A percentile compares a stretch with the other conserved stretches of the same genome.
Evolutionary conservation across 805 yeast species (phyloP).

Genomic region (Wickerhamiella azyma): DNA sequence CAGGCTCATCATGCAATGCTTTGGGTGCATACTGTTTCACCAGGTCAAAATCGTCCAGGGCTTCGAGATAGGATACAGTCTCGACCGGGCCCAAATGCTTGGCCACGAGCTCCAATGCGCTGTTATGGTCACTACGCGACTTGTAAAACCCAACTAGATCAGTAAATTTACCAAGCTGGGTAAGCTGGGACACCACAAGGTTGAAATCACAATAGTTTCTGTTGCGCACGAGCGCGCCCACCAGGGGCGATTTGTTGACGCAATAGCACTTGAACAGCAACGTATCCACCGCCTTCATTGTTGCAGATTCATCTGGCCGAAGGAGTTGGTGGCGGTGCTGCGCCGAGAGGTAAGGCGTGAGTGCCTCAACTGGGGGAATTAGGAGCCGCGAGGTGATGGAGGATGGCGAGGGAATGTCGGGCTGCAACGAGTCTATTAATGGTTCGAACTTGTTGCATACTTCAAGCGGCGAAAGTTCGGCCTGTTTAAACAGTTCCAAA

Average conservation of each 20-base stretch:
- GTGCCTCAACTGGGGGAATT: constrained; percentile 4
- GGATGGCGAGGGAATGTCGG: background rate
- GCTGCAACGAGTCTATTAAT: background rate
- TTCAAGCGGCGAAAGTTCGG: background rate
- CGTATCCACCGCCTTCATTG: constrained; percentile 45
- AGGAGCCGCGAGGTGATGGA: background rate
- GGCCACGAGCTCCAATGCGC: constrained; percentile 52
- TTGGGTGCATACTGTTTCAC: background rate
- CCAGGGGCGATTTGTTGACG: constrained; percentile 50
- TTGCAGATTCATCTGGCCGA: background rate
- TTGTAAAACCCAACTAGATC: constrained; percentile 71
- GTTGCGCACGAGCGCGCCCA: constrained; percentile 72
- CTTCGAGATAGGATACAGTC: constrained; percentile 20
- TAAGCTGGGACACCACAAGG: constrained; percentile 43
- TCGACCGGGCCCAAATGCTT: constrained; percentile 22
- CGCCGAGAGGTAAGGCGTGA: background rate
- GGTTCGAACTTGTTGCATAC: background rate
- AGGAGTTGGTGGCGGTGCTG: background rate
- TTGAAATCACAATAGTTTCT: constrained; percentile 58
- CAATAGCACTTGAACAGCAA: constrained; percentile 63
- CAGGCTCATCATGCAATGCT: background rate
- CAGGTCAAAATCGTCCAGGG: constrained; percentile 7
- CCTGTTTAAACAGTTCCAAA: background rate
- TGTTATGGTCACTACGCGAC: constrained; percentile 45
- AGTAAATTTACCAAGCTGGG: constrained; percentile 34